Base-by-base conservation (phyloP, 2,329 filamentous ascomycete species). In the Stromatinia cepivora region DNA sequence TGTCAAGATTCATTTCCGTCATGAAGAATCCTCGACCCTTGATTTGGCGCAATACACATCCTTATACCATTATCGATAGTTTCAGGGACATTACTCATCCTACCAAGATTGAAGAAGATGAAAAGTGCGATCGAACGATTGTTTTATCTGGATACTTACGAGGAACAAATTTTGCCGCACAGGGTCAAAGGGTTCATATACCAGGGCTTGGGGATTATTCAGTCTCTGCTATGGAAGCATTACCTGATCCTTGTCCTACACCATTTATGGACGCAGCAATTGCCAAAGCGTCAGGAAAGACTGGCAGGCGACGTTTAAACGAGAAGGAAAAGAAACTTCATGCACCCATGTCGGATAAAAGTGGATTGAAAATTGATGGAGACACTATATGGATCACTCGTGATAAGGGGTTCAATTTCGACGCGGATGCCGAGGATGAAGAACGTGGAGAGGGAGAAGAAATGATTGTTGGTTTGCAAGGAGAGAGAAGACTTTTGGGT, bases 1-100 rank as follows among this genome's bases (percentile, higher is more conserved):
- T 99, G 67, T 97, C 93, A 20, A 88, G 96, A 68, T 99, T 99
- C 80, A 85, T 99, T 73, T 97, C 92, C 28, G 93, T 99, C 74
- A 99, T 99, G 96, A 99, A 99, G 84, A 99, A 97, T 78, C 94
- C 96, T 6, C 87, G 95, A 70, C 95, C 95, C n/a, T 84, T 99
- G 42, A 85, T 99, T 54, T 99, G 95, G 94, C 87, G 96, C 70
- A 99, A 99, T 79, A 91, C 92, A 1, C 95, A 99, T 83, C 94
- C 94, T 6, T 99, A 99, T 79, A 89, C 92, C 70, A 84, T 99
- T 67, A 92, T 95, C 70, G 95, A 99, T 82, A 93, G 94, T 73
- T 97, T 98, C 81, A 86, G 97, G 75, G 95, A 99, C 79, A 89
- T 99, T 66, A 99, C 95, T 0, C 93, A 97, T 48, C 95, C 96